Base-by-base conservation (phyloP, 768 basidiomycete species). In the Tephrocybe sp. region DNA sequence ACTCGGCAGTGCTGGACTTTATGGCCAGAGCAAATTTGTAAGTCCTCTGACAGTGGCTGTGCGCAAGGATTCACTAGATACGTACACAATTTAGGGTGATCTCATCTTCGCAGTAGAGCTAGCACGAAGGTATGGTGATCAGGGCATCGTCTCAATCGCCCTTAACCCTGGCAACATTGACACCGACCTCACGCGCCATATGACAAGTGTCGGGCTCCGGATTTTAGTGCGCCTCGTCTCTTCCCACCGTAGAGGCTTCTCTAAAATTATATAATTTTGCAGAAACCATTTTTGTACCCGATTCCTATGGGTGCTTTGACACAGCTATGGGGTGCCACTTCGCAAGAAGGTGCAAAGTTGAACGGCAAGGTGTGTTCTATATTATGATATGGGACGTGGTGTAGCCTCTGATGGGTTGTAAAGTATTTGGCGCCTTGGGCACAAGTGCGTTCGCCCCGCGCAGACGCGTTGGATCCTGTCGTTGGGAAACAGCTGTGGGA, bases 301-400 rank as follows among this genome's bases (percentile, higher is more conserved):
- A 56, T 64, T 0, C 53, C 66, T 1, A 61, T 64, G 27, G 78
- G 80, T 9, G 74, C 73, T 0, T 61, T 79, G 8, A 80, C 76
- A 1, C 76, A 74, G 47, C 58, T 81, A 0, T 81, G 71, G 55
- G 80, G 74, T 1, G 80, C 73, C 5, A 81, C 78, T 1, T 59
- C 65, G 0, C 58, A 66, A 0, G 74, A 71, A 34, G 77, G 70
- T 2, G 67, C 59, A 5, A 44, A 51, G 1, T 54, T 80, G n/a
- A n/a, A n/a, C n/a, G n/a, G n/a, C n/a, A n/a, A n/a, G n/a, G n/a
- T n/a, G n/a, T n/a, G n/a, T n/a, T n/a, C n/a, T n/a, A n/a, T n/a
- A n/a, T n/a, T n/a, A n/a, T n/a, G n/a, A n/a, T n/a, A n/a, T n/a
- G n/a, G n/a, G n/a, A n/a, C n/a, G n/a, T n/a, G n/a, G n/a, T n/a